Evolutionary conservation across 495 filamentous ascomycete genomes (phyloP).

Genomic region (Hyaloscypha bicolor): DNA sequence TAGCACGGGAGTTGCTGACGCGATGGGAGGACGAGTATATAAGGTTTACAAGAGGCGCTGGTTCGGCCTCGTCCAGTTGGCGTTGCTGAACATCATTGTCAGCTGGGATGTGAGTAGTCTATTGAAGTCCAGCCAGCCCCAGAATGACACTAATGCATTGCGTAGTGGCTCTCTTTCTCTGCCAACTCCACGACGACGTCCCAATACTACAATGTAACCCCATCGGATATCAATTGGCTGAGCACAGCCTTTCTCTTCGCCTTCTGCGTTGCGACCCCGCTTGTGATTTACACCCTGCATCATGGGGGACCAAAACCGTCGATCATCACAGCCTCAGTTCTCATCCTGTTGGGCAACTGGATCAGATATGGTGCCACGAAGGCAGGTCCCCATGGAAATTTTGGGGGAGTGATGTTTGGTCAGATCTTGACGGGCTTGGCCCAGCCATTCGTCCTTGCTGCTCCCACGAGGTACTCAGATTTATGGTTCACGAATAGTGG

Average conservation of each 20-base stretch:
- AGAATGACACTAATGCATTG: background rate
- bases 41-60: constrained; percentile 87
- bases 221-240: constrained; percentile 89
- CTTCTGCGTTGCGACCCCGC: constrained; percentile 72
- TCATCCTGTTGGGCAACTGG: constrained; percentile 87
- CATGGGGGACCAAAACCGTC: constrained; percentile 75
- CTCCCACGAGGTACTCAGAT: constrained; percentile 89
- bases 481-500: constrained; percentile 90
- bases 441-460: constrained; percentile 89
- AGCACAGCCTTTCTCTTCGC: constrained; percentile 85
- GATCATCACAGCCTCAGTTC: constrained; percentile 70
- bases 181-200: constrained; percentile 78
- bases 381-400: constrained; percentile 51
- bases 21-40: constrained; percentile 45
- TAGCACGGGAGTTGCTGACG: background rate
- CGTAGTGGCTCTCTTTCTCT: constrained; percentile 90
- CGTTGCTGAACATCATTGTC: constrained; percentile 87
- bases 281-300: constrained; percentile 78
- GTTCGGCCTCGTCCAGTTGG: constrained; percentile 82
- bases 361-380: constrained; percentile 83
- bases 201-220: constrained; percentile 70
- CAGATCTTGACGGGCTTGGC: constrained; percentile 88
- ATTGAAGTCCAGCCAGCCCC: background rate
- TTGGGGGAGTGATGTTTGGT: constrained; percentile 87
- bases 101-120: constrained; percentile 83